phyloP scores from a whole-genome alignment of 1,284 basidiomycete genomes.

The Sutorius eximius region DNA sequence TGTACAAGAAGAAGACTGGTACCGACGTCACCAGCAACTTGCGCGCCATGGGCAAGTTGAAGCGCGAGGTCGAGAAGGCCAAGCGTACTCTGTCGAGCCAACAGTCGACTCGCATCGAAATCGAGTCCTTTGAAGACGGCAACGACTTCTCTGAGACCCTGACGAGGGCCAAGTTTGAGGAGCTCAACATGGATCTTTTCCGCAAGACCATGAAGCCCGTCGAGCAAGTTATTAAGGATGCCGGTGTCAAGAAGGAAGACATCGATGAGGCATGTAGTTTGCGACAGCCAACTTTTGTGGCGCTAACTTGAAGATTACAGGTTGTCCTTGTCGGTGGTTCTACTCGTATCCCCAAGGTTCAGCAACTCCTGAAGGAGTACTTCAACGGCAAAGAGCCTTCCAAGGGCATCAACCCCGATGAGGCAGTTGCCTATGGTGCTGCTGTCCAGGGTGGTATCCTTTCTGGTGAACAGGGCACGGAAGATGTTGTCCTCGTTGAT shows the following conservation, averaged over 20 bases:
- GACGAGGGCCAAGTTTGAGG: constrained; percentile 98
- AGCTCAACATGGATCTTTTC: constrained; percentile 98
- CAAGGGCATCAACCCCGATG: constrained; percentile 94
- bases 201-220: constrained; percentile 99
- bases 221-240: constrained; percentile 97
- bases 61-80: constrained; percentile 98
- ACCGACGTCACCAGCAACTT: constrained; percentile 87
- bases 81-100: constrained; percentile 96
- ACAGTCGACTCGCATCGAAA: constrained; percentile 85
- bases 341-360: constrained; percentile 98
- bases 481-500: constrained; percentile 91
- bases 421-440: constrained; percentile 95
- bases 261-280: constrained; percentile 74
- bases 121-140: constrained; percentile 92
- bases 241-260: constrained; percentile 96
- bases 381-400: constrained; percentile 88
- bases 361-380: constrained; percentile 93
- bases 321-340: constrained; percentile 94
- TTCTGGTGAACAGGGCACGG: constrained; percentile 80
- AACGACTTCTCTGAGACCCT: constrained; percentile 97
- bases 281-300: too few relatives aligned
- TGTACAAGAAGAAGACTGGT: constrained; percentile 94
- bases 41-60: constrained; percentile 93
- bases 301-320: constrained; percentile 33
- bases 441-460: constrained; percentile 98